A percentile compares a stretch with the other conserved stretches of the same genome.
phyloP scores from a whole-genome alignment of 768 basidiomycete genomes.

The Mycena olivaceomarginata region DNA sequence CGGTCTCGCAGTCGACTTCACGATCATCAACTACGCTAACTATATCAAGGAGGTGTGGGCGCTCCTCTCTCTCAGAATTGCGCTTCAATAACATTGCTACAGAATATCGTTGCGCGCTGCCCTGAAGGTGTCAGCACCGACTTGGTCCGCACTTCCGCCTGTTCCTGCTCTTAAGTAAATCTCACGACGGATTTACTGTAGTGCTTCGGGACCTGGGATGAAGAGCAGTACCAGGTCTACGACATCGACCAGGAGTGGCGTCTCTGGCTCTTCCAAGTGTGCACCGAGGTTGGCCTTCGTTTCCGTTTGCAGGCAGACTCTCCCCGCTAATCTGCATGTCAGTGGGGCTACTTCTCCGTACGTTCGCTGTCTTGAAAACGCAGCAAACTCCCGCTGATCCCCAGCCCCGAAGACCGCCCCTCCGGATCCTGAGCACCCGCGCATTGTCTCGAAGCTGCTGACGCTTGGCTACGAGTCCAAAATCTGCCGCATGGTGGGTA shows the following conservation, averaged over 20 bases:
- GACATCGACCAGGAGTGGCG: slow-evolving; percentile 87
- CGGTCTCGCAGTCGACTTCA: slow-evolving; percentile 71
- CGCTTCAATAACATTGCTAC: slow-evolving; percentile 2
- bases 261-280: slow-evolving; percentile 93
- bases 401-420: slow-evolving; percentile 77
- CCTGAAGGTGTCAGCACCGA: slow-evolving; percentile 68
- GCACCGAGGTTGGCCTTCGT: slow-evolving; percentile 65
- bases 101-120: slow-evolving; percentile 78
- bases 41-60: slow-evolving; percentile 82
- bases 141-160: slow-evolving; percentile 62
- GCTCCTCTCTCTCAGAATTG: background rate
- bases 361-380: slow-evolving; percentile 43
- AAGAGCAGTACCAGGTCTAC: slow-evolving; percentile 76
- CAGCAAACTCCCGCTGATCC: background rate
- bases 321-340: slow-evolving; percentile 41
- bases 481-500: slow-evolving; percentile 76
- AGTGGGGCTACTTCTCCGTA: slow-evolving; percentile 97
- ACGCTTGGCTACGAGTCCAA: slow-evolving; percentile 83
- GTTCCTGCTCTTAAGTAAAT: background rate
- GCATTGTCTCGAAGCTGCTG: slow-evolving; percentile 87
- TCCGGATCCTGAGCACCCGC: slow-evolving; percentile 79
- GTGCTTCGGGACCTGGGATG: slow-evolving; percentile 93
- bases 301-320: background rate
- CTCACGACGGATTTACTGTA: slow-evolving; percentile 52
- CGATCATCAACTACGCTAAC: slow-evolving; percentile 82